These are phyloP conservation scores for Monilinia fructigena DNA, from an alignment of 2,329 filamentous ascomycete species.

Conservation along the genomic window DNA sequence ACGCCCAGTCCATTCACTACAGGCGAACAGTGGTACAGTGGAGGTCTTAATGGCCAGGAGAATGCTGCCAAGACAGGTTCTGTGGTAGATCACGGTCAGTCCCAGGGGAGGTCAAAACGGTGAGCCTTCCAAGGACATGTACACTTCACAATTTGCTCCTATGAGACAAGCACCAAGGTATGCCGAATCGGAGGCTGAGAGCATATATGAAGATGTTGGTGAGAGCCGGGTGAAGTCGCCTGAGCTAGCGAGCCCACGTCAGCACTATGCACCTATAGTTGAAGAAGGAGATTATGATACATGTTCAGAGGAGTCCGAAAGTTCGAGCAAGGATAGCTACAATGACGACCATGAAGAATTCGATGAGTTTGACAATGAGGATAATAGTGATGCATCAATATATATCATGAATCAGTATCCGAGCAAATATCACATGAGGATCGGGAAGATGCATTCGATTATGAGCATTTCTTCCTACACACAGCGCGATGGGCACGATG, in stretches of 20 bases:
- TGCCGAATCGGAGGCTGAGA: conserved; percentile 33
- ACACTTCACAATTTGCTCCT: background rate
- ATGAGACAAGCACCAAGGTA: conserved; percentile 27
- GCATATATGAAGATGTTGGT: conserved; percentile 37
- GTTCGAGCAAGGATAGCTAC: conserved; percentile 40
- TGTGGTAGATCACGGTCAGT: conserved; percentile 32
- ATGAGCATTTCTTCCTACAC: conserved; percentile 91
- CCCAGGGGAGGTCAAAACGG: conserved; percentile 27
- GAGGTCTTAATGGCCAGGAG: conserved; percentile 32
- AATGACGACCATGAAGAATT: conserved; percentile 39
- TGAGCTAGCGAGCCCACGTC: background rate
- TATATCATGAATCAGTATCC: conserved; percentile 61
- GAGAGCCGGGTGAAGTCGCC: conserved; percentile 25
- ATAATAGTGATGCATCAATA: conserved; percentile 61
- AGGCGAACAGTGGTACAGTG: conserved; percentile 41
- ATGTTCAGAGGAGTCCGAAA: conserved; percentile 31
- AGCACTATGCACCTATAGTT: conserved; percentile 28
- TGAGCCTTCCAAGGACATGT: conserved; percentile 7
- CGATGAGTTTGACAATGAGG: conserved; percentile 48
- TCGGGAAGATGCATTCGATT: conserved; percentile 92
- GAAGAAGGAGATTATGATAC: conserved; percentile 16
- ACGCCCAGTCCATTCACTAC: conserved; percentile 51
- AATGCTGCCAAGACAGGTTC: conserved; percentile 34
- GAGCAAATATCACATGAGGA: conserved; percentile 80
- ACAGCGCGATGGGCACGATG: conserved; percentile 84